Base-by-base conservation (phyloP, 2,329 filamentous ascomycete genomes). In the Acrocalymma vagum region DNA sequence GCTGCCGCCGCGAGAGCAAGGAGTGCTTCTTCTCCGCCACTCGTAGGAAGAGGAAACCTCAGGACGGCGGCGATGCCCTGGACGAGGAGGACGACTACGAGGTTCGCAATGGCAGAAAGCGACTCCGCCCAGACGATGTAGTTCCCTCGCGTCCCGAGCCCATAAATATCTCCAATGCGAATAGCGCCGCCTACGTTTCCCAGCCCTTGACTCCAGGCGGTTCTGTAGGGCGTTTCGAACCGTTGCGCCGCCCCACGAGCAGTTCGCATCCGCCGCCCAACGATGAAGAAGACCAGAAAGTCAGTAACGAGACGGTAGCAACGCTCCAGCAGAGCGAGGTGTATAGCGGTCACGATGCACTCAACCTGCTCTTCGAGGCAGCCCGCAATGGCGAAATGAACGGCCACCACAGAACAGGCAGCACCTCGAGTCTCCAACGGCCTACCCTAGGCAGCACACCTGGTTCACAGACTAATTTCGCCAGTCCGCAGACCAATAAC, bases 1-100 rank as follows among this genome's bases (percentile, higher is more conserved):
- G 94, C 64, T 99, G 94, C 69, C 87, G 91, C 37, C 86, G 94
- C 55, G 94, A 99, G 77, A 90, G 87, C 75, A 97, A 97, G 71
- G 87, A 96, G 62, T 99, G 94, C 77, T 95, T 87, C 79, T 99
- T 99, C 77, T 95, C 91, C 49, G 90, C 91, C 14, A 97, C 92
- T 21, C 82, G 94, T 34, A 85, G 94, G 65, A 97, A 97, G 83
- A 84, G 91, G 66, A 95, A 94, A 78, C 80, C 80, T 31, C 83
- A 74, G 17, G 78, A 75, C 42, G 72, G 68, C 36, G 68, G 66
- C 9, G 74, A 76, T 7, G 72, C 72, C 20, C 53, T 60, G 6
- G 72, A 77, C 3, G 73, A 74, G 22, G 72, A 63, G 11, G 67
- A 66, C 55, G 86, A 90, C 51, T 89, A 89, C 66, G 82, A 87